phyloP scores from a whole-genome alignment of 2,329 filamentous ascomycete species.

The Capronia coronata region DNA sequence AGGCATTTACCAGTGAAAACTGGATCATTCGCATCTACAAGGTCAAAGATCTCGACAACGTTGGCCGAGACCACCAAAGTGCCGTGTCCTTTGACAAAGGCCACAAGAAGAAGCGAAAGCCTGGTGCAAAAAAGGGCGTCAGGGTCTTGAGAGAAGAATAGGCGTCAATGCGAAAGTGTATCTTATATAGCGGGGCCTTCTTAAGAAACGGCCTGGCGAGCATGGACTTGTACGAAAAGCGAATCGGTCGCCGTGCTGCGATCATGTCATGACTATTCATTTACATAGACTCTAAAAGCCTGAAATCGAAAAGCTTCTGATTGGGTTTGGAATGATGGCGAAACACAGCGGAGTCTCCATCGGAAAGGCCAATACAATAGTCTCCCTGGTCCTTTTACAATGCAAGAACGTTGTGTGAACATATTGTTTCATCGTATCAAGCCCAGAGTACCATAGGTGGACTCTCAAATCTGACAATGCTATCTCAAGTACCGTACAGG shows the following conservation, averaged over 20 bases:
- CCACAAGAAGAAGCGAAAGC: constrained; percentile 47
- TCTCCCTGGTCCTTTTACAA: too few species aligned
- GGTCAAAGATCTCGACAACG: constrained; percentile 96
- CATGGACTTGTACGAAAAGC: neutral
- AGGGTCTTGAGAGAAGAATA: constrained; percentile 42
- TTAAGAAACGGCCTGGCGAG: neutral
- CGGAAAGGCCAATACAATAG: too few species aligned
- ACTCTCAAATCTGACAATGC: too few species aligned
- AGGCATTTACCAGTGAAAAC: constrained; percentile 98
- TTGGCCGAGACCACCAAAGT: constrained; percentile 76
- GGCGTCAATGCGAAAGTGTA: neutral
- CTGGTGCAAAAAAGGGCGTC: constrained; percentile 39
- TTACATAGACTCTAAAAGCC: neutral
- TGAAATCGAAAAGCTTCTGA: neutral
- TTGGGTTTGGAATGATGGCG: too few species aligned
- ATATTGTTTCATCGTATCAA: too few species aligned
- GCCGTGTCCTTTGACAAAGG: constrained; percentile 50
- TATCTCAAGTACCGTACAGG: too few species aligned
- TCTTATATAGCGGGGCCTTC: neutral
- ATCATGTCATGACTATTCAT: neutral
- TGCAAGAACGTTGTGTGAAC: too few species aligned
- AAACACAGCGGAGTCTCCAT: too few species aligned
- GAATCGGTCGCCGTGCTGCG: neutral
- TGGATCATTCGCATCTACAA: constrained; percentile 99
- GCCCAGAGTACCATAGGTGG: too few species aligned